Evolutionary conservation across 371 early-diverging fungal genomes (phyloP), one percentile per base, ranked within the genome.

Genomic region (Vairimorpha necatrix): DNA sequence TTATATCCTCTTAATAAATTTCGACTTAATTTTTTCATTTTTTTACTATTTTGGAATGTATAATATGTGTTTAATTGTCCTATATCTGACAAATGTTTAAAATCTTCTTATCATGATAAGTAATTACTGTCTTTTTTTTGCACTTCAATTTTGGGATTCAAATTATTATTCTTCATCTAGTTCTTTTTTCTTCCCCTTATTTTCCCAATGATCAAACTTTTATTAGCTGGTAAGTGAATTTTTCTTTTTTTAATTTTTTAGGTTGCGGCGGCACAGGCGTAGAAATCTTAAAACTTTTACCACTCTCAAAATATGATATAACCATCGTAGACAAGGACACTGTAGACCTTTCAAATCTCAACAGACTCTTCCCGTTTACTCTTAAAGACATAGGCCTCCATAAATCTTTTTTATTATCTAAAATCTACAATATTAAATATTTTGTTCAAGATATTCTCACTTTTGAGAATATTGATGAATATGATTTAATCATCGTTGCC

Each of bases 261-360:
- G 82, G 82, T 48, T 73, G 76, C 63, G 82, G 82, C 22, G 79
- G 79, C 33, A 68, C 72, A 24, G 82, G 82, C 18, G n/a, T 46
- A 28, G 82, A 82, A 68, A 20, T 79, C 14, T 24, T 82, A 47
- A 82, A 82, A 69, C 22, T 79, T 36, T 36, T 77, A 24, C 24
- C 7, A 9, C 24, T 13, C 3, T 26, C 13, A 1, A 16, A 47
- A 3, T 39, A 66, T 14, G 84, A 89, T 75, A 74, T 90, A 50
- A 87, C 88, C 71, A 87, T 90, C 71, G 87, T 90, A 69, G 91
- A 91, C 82, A 88, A 89, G 88, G 91, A 91, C 82, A 89, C 88
- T 32, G 88, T 91, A 56, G 89, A 89, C 71, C 76, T 89, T 46
- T 87, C 87, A 66, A 91, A 91, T 84, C 83, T 91, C 67, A 89